Evolutionary conservation across 352 stramenopile genomes (phyloP), one percentile per base, ranked within the genome.

Genomic region (Globisporangium perplexum): DNA sequence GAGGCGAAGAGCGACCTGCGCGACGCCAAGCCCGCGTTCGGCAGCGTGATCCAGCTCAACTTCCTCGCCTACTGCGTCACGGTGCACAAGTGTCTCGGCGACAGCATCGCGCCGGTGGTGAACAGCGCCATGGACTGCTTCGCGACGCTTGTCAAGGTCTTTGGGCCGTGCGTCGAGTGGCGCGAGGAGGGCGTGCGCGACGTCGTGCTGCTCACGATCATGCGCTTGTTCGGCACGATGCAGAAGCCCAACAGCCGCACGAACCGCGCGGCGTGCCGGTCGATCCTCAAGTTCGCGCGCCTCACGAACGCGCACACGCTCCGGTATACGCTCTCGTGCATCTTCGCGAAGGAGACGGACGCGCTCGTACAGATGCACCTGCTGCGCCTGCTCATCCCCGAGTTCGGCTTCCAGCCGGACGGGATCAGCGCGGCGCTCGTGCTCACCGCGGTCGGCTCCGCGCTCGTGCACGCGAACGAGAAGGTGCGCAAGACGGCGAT

Each of bases 301-400:
- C 57, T 93, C 8, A 65, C 71, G 0, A 90, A 77, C 36, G 68
- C 74, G 14, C 77, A 90, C 47, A 79, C 77, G 18, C 71, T 93
- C 53, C 70, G 77, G 35, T 88, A 86, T 47, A 77, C 77, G 24
- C 63, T 90, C 22, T 87, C 77, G 36, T 90, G 79, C 47, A 65
- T 93, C 8, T 88, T 90, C 60, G 65, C 71, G 20, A 77, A 76
- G 12, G 80, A 93, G 20, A 82, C 74, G 15, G 76, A 90, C 28
- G 54, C 69, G 15, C 71, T 85, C 39, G 80, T 90, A 50, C 83
- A 91, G 62, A 91, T 93, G 78, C 83, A 93, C 59, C 49, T 93
- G 50, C 67, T 93, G 42, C 76, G 77, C 1, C 65, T 91, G 35
- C 50, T 93, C 11, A 65, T 91, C 15, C 81, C 80, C 1, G 81